These are phyloP conservation scores for Lepiota venenata DNA, from an alignment of 768 basidiomycete genomes.

Conservation along the genomic window DNA sequence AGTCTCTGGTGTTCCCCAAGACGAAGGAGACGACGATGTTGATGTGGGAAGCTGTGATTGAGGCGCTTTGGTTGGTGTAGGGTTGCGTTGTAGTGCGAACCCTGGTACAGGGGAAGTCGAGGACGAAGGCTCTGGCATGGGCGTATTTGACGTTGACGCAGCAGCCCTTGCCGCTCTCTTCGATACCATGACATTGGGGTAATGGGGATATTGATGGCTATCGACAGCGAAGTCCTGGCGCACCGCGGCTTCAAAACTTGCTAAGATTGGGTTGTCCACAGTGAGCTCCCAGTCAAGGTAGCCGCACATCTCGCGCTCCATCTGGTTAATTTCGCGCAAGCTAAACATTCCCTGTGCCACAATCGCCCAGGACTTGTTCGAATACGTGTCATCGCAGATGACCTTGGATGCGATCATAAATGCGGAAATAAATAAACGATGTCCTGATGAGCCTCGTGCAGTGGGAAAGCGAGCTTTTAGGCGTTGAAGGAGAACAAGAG, in stretches of 20 bases:
- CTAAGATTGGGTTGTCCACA: constrained; percentile 60
- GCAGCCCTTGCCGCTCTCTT: constrained; percentile 51
- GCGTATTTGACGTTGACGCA: constrained; percentile 34
- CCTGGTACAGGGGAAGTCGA: constrained; percentile 47
- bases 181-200: constrained; percentile 58
- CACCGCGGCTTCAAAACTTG: constrained; percentile 59
- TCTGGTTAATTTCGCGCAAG: constrained; percentile 90
- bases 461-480: constrained; percentile 92
- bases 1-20: constrained; percentile 27
- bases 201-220: constrained; percentile 57
- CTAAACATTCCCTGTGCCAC: constrained; percentile 87
- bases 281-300: constrained; percentile 94
- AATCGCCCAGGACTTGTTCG: constrained; percentile 90
- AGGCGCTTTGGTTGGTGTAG: constrained; percentile 23
- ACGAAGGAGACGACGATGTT: constrained; percentile 23
- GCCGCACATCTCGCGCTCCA: constrained; percentile 91
- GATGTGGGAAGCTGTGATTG: constrained; percentile 26
- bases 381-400: constrained; percentile 93
- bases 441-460: constrained; percentile 85
- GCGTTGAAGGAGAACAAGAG: constrained; percentile 67
- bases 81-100: constrained; percentile 36
- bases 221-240: constrained; percentile 52
- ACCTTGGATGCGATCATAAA: constrained; percentile 93
- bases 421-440: constrained; percentile 86
- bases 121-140: constrained; percentile 38